A percentile compares a stretch with the other conserved stretches of the same genome.
Conservation (phyloP, 2,329 filamentous ascomycete species). For the Nigrograna mackinnonii region DNA sequence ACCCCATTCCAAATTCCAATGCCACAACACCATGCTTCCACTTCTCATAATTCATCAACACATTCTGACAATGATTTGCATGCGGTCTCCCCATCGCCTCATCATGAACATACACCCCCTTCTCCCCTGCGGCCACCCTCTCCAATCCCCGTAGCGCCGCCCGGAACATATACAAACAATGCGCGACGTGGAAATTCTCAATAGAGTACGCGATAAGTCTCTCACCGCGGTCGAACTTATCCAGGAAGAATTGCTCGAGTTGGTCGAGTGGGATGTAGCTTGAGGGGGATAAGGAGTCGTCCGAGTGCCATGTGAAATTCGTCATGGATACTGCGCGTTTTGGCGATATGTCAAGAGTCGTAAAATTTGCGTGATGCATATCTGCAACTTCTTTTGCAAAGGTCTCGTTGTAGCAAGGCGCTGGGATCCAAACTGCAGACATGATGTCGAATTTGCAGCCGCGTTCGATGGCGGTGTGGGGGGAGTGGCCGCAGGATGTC, state of each 20-base stretch:
- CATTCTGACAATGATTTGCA: neutral
- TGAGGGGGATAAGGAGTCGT: neutral
- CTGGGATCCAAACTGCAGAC: neutral
- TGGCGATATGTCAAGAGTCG: neutral
- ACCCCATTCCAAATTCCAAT: neutral
- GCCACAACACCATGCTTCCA: neutral
- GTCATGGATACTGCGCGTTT: neutral
- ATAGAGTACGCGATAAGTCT: neutral
- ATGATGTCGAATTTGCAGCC: conserved; percentile 1
- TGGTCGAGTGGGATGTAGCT: neutral
- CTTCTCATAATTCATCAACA: conserved; percentile 1
- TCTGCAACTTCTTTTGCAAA: neutral
- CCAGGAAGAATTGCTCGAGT: neutral
- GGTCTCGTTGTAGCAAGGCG: neutral
- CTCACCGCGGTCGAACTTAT: neutral
- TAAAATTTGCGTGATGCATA: neutral
- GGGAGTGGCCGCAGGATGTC: neutral
- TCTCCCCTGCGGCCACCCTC: neutral
- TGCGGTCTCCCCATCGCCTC: neutral
- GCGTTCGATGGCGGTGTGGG: neutral
- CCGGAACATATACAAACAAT: neutral
- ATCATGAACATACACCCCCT: neutral
- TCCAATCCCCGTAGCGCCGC: neutral
- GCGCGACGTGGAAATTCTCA: neutral
- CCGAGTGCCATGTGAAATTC: neutral